Conservation (phyloP, 768 basidiomycete genomes). For the Podaxis sp. region DNA sequence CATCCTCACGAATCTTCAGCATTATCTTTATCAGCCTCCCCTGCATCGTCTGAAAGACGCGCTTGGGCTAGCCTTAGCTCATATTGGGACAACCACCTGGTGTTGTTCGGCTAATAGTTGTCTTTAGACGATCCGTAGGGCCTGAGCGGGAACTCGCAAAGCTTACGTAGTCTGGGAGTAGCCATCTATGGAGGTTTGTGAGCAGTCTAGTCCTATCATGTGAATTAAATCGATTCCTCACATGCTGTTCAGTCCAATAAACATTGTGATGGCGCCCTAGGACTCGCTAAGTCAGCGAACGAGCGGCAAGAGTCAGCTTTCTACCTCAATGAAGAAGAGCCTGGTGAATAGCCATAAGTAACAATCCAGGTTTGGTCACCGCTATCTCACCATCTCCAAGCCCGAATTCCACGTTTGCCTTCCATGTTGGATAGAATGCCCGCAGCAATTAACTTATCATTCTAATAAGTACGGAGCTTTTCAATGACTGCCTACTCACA, state of each 20-base stretch:
- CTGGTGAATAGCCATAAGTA: conserved; percentile 25
- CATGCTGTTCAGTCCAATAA: conserved; percentile 52
- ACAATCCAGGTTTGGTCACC: neutral
- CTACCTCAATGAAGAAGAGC: conserved; percentile 68
- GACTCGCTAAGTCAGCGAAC: neutral
- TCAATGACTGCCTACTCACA: conserved; percentile 30
- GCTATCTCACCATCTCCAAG: conserved; percentile 58
- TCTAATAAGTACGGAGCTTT: neutral
- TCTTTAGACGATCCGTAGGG: neutral
- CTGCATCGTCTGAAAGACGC: conserved; percentile 64
- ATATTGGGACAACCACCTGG: conserved; percentile 46
- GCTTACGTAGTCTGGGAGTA: conserved; percentile 54
- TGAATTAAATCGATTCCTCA: conserved; percentile 23
- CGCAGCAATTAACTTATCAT: conserved; percentile 58
- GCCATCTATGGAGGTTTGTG: conserved; percentile 34
- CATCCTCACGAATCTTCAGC: conserved; percentile 47
- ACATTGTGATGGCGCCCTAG: conserved; percentile 60
- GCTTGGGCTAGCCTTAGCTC: conserved; percentile 59
- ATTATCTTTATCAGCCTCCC: conserved; percentile 61
- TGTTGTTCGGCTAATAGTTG: conserved; percentile 49
- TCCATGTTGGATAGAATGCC: conserved; percentile 67
- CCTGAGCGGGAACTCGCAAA: too few relatives aligned
- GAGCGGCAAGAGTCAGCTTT: neutral
- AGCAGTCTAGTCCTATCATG: neutral
- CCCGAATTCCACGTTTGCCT: conserved; percentile 56